Evolutionary conservation across 345 rosid species (phyloP).

Genomic region (Raphanus raphanistrum): DNA sequence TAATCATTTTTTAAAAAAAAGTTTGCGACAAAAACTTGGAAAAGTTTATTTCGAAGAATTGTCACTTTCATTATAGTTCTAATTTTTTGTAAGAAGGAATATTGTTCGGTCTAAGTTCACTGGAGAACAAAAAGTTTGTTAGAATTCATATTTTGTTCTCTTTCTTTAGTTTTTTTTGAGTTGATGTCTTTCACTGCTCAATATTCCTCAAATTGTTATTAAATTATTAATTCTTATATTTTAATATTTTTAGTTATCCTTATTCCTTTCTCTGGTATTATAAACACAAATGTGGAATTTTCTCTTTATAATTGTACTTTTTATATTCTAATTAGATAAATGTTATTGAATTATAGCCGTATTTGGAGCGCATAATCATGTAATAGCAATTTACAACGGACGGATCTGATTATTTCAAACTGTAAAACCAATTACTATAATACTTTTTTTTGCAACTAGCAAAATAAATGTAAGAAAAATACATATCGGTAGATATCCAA

Average conservation of each 20-base stretch:
- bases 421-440: not conserved
- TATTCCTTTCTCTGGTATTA: not conserved
- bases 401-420: not conserved
- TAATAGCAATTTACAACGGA: not conserved
- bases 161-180: constrained; percentile 5
- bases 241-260: not conserved
- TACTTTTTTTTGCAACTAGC: not conserved
- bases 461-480: too few species aligned
- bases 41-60: too few species aligned
- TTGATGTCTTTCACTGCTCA: constrained; percentile 19
- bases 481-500: too few species aligned
- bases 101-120: constrained; percentile 31
- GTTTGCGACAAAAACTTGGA: too few species aligned
- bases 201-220: constrained; percentile 6
- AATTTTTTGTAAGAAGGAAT: not conserved
- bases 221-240: not conserved
- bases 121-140: not conserved
- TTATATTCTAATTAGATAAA: not conserved
- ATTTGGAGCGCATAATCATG: not conserved
- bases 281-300: not conserved
- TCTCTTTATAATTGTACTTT: not conserved
- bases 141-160: not conserved
- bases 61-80: not conserved
- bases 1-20: too few species aligned
- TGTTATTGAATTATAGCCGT: not conserved